Percentiles rank a stretch among this genome's conserved stretches.
These are phyloP conservation scores for Hypericum androsaemum DNA, from an alignment of 345 rosid genomes.

Conservation along the genomic window DNA sequence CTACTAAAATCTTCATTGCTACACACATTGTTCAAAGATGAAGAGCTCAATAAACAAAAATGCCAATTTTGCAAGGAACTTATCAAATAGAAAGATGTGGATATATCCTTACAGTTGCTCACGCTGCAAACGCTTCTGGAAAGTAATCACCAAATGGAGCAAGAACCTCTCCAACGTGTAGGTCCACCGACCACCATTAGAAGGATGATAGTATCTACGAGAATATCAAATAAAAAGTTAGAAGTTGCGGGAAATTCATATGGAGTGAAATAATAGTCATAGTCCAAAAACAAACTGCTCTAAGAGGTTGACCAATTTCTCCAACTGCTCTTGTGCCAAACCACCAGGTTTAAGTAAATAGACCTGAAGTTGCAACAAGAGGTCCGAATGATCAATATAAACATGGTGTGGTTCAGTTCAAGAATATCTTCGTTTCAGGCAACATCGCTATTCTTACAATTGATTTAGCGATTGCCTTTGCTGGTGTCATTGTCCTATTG, in stretches of 20 bases:
- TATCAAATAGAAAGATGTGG: slow-evolving; percentile 8
- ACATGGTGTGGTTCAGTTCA: slow-evolving; percentile 10
- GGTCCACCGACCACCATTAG: slow-evolving; percentile 99
- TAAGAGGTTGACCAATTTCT: slow-evolving; percentile 92
- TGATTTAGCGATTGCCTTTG: slow-evolving; percentile 84
- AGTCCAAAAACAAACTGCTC: slow-evolving; percentile 75
- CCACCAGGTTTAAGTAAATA: slow-evolving; percentile 73
- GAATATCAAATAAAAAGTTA: slow-evolving; percentile 11
- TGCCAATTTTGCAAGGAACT: slow-evolving; percentile 9
- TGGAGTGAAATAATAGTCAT: slow-evolving; percentile 7
- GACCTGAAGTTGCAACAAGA: slow-evolving; percentile 43
- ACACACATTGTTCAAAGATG: slow-evolving; percentile 25
- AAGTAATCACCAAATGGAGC: slow-evolving; percentile 61
- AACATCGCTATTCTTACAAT: slow-evolving; percentile 46
- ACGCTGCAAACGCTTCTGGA: slow-evolving; percentile 80
- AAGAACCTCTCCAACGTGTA: slow-evolving; percentile 85
- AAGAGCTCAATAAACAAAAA: slow-evolving; percentile 20
- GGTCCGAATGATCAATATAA: not conserved
- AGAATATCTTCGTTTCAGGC: slow-evolving; percentile 9
- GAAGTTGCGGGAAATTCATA: slow-evolving; percentile 9
- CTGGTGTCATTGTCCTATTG: slow-evolving; percentile 63
- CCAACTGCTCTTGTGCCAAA: slow-evolving; percentile 57
- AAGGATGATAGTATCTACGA: slow-evolving; percentile 89
- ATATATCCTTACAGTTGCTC: slow-evolving; percentile 70
- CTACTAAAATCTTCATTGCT: slow-evolving; percentile 38